Percentiles rank a stretch among this genome's conserved stretches.
These are phyloP conservation scores for Apophysomyces sp. DNA, from an alignment of 371 early-diverging fungal species.

Conservation along the genomic window DNA sequence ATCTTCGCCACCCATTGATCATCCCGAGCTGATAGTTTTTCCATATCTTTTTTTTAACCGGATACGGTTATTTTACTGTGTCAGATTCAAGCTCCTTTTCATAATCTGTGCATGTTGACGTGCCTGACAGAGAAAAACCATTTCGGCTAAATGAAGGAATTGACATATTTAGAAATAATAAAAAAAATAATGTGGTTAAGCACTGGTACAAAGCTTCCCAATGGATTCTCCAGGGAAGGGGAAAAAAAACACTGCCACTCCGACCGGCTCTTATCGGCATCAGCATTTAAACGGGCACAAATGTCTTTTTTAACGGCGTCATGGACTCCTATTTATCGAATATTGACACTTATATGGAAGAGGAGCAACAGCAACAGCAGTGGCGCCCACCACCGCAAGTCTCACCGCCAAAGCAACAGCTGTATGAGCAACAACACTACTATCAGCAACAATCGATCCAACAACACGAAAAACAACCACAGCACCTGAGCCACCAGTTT, in stretches of 20 bases:
- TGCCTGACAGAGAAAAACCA: too few species aligned
- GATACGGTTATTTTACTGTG: too few species aligned
- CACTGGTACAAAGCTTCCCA: too few species aligned
- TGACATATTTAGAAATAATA: constrained; percentile 20
- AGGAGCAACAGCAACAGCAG: constrained; percentile 3
- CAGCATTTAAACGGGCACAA: too few species aligned
- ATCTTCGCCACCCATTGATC: not conserved
- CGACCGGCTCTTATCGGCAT: too few species aligned
- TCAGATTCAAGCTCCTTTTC: too few species aligned
- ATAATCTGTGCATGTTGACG: too few species aligned
- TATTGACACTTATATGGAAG: constrained; percentile 7
- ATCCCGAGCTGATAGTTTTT: not conserved
- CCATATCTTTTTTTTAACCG: not conserved
- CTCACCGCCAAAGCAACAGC: not conserved
- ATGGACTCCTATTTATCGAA: constrained; percentile 8
- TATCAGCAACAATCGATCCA: not conserved
- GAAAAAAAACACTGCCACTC: too few species aligned
- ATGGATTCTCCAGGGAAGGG: too few species aligned
- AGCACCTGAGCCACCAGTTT: not conserved
- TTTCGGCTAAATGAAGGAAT: too few species aligned
- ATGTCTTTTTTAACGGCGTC: not conserved
- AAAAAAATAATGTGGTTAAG: too few species aligned
- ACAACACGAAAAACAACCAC: not conserved
- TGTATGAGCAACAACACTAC: not conserved
- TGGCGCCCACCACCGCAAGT: not conserved